These are phyloP conservation scores for Populus alba DNA, from an alignment of 345 rosid species.

Conservation along the genomic window DNA sequence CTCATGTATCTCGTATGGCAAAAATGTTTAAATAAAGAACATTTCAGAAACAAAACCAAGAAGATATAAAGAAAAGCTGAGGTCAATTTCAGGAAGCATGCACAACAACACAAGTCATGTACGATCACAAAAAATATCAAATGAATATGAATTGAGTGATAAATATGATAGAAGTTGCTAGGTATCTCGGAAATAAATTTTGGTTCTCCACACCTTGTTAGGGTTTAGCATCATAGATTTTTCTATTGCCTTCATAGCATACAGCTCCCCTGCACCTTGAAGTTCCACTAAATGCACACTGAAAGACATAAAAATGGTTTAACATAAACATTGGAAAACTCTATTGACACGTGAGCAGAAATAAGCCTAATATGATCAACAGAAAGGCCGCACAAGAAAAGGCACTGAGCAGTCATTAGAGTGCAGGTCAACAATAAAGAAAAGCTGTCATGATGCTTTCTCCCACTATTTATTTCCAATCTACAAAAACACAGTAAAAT, in stretches of 20 bases:
- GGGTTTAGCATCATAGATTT: slow-evolving; percentile 83
- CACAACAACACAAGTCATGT: no score
- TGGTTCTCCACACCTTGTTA: slow-evolving; percentile 57
- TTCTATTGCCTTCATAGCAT: slow-evolving; percentile 99
- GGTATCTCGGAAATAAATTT: neutral
- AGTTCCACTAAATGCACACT: slow-evolving; percentile 95
- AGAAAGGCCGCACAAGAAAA: neutral
- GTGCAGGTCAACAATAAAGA: neutral
- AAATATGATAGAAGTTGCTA: neutral
- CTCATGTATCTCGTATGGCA: no score
- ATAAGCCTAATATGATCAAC: neutral
- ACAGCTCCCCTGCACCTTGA: slow-evolving; percentile 63
- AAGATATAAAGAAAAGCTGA: no score
- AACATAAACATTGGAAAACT: neutral
- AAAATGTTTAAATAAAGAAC: no score
- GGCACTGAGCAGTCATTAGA: neutral
- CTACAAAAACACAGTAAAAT: no score
- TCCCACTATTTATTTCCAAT: no score
- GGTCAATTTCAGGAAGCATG: no score
- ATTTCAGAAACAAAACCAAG: no score
- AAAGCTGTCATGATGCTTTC: neutral
- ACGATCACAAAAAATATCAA: neutral
- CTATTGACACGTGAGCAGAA: neutral
- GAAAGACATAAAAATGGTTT: slow-evolving; percentile 6
- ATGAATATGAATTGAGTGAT: neutral